A percentile compares a stretch with the other conserved stretches of the same genome.
These are phyloP conservation scores for Paecilomyces formosus DNA, from an alignment of 2,329 filamentous ascomycete species.

Conservation along the genomic window DNA sequence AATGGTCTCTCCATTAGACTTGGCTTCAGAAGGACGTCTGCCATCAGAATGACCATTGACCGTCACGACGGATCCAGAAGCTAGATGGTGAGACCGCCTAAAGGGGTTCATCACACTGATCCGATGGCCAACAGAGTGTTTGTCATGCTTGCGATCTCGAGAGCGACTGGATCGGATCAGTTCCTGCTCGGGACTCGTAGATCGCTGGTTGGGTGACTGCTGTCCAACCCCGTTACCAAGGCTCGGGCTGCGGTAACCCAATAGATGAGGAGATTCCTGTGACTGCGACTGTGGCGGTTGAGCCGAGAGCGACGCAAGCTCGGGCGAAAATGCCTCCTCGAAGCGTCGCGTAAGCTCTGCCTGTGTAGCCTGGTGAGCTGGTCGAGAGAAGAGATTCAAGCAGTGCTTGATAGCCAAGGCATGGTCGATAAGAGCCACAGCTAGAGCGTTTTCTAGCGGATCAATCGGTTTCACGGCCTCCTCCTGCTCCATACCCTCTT, in stretches of 20 bases:
- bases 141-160: conserved; percentile 23
- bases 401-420: conserved; percentile 81
- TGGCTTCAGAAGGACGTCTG: conserved; percentile 14
- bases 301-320: conserved; percentile 54
- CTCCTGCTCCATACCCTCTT: conserved; percentile 43
- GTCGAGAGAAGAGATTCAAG: conserved; percentile 57
- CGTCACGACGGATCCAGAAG: conserved; percentile 28
- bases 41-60: conserved; percentile 12
- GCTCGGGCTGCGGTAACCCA: conserved; percentile 27
- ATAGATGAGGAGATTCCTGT: conserved; percentile 35
- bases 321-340: conserved; percentile 47
- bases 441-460: conserved; percentile 67
- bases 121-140: conserved; percentile 31
- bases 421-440: conserved; percentile 81
- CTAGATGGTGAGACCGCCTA: conserved; percentile 30
- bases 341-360: conserved; percentile 31
- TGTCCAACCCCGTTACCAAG: conserved; percentile 14
- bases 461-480: conserved; percentile 42
- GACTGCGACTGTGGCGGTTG: conserved; percentile 41
- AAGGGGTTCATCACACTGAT: conserved; percentile 38
- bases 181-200: conserved; percentile 29
- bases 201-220: conserved; percentile 17
- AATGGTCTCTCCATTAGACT: conserved; percentile 12
- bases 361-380: conserved; percentile 45
- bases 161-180: conserved; percentile 23